These are phyloP conservation scores for Neofusicoccum sp. DNA, from an alignment of 2,329 filamentous ascomycete species.

Conservation along the genomic window DNA sequence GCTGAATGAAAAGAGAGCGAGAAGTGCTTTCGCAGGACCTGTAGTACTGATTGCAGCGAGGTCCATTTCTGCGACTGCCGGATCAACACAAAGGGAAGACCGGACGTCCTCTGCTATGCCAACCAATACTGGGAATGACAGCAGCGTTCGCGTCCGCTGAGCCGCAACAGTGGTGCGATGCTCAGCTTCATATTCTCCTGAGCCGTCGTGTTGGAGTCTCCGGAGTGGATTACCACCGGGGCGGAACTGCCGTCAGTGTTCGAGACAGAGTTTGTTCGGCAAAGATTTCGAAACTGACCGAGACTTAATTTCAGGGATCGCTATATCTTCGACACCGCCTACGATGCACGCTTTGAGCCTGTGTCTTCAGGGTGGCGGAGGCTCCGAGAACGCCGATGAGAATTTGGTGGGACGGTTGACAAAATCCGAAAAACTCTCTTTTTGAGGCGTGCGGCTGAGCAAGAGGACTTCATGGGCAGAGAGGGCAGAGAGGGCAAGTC, in stretches of 20 bases:
- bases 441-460: no score
- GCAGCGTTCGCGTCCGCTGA: not conserved
- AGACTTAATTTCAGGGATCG: not conserved
- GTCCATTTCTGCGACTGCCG: not conserved
- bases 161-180: no score
- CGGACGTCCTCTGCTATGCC: not conserved
- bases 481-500: no score
- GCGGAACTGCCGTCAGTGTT: not conserved
- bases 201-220: not conserved
- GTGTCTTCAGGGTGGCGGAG: not conserved
- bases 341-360: not conserved
- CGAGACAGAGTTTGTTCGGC: no score
- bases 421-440: no score
- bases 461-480: no score
- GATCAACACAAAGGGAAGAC: not conserved
- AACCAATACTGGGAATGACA: not conserved
- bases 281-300: no score
- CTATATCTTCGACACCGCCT: not conserved
- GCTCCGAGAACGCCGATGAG: not conserved
- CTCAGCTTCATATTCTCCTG: no score
- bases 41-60: no score
- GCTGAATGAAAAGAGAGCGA: no score
- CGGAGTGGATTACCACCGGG: not conserved
- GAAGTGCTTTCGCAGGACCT: no score
- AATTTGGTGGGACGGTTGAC: no score